Base-by-base conservation (phyloP, 768 basidiomycete genomes). In the Rhizopogon roseolus region DNA sequence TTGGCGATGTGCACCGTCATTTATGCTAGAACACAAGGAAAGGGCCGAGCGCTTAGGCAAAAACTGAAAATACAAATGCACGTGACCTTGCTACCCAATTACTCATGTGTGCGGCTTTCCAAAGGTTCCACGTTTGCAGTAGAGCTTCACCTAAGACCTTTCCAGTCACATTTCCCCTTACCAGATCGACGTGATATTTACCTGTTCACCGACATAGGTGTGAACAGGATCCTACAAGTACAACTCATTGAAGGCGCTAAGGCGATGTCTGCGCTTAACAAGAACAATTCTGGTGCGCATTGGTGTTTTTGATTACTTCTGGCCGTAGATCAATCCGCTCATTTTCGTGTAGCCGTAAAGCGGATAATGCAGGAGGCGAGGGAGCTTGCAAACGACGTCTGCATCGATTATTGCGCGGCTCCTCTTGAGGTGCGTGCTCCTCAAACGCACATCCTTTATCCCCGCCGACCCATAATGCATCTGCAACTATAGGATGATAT, bases 351-450 rank as follows among this genome's bases (percentile, higher is more conserved):
- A 90, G 94, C 93, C 52, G 91, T 97, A 50, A 98, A 98, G 74
- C 85, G 96, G 36, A 97, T 98, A 61, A 89, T 98, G 86, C 93
- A 93, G 68, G 96, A 98, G 71, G 94, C 94, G 4, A 77, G 83
- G 56, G 95, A 98, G 64, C 81, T 98, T 13, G 84, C 86, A 1
- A 84, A 81, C 50, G 94, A 96, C 68, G 84, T 89, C 54, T 85
- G 82, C 49, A 85, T 88, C 1, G 94, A 96, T 65, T 98, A 96
- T 65, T 74, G 82, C 52, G 96, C 94, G 16, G 85, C 73, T 0
- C 93, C 75, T 63, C 81, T 76, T 56, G 95, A 78, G 88, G 93
- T 89, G 46, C 42, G 69, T 62, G n/a, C 34, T 54, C 54, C 6
- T 51, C 36, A 52, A 28, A 29, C 39, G 17, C 50, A 43, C 50